These are phyloP conservation scores for Huntiella omanensis DNA, from an alignment of 2,329 filamentous ascomycete species.

Conservation along the genomic window DNA sequence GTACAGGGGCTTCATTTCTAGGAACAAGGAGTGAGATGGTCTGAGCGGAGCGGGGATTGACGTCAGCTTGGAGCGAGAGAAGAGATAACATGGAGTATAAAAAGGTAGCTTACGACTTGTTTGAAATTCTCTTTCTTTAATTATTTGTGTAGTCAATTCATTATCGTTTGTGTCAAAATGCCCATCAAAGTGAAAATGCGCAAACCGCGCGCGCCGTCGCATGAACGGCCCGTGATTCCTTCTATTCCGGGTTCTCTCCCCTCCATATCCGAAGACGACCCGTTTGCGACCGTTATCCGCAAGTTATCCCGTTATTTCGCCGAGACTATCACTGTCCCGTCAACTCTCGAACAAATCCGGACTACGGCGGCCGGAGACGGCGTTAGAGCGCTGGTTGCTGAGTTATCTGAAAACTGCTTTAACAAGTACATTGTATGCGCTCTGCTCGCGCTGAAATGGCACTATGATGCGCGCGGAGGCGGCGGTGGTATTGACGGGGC, in stretches of 20 bases:
- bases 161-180: conserved; percentile 1
- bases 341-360: conserved; percentile 55
- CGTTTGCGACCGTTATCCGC: conserved; percentile 33
- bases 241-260: conserved; percentile 16
- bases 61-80: too few species aligned
- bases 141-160: too few species aligned
- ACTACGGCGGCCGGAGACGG: conserved; percentile 44
- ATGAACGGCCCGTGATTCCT: conserved; percentile 1
- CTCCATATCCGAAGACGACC: conserved; percentile 17
- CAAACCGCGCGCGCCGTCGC: conserved; percentile 3
- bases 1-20: neutral
- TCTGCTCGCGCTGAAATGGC: conserved; percentile 54
- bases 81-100: too few species aligned
- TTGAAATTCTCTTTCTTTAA: too few species aligned
- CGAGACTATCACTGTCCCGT: conserved; percentile 42
- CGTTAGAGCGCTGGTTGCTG: conserved; percentile 39
- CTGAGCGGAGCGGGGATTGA: too few species aligned
- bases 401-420: conserved; percentile 42
- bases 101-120: too few species aligned
- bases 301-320: conserved; percentile 47
- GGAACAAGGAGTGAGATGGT: neutral
- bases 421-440: conserved; percentile 56
- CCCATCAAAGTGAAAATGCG: conserved; percentile 12
- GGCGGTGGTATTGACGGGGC: conserved; percentile 48
- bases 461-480: conserved; percentile 46